phyloP scores from a whole-genome alignment of 2,329 filamentous ascomycete species.

The Leptographium wingfieldii region DNA sequence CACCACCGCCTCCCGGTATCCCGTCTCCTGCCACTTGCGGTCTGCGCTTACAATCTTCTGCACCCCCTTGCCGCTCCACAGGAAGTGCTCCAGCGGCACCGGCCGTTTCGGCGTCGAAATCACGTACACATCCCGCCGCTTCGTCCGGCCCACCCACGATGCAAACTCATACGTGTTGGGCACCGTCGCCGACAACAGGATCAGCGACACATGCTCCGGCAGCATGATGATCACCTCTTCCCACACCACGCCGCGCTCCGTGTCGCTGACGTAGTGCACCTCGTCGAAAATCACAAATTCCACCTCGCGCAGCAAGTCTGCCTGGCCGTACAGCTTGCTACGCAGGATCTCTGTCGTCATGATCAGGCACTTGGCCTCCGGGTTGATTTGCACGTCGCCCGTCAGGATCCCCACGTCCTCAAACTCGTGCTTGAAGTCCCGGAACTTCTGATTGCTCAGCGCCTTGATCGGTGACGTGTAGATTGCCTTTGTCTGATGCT shows the following conservation, averaged over 20 bases:
- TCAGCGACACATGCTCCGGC: slow-evolving; percentile 90
- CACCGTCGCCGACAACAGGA: slow-evolving; percentile 88
- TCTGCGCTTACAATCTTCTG: slow-evolving; percentile 90
- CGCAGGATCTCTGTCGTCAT: slow-evolving; percentile 98
- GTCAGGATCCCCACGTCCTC: slow-evolving; percentile 95
- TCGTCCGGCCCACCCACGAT: slow-evolving; percentile 94
- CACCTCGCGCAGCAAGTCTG: slow-evolving; percentile 90
- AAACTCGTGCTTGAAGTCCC: slow-evolving; percentile 81
- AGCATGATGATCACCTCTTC: slow-evolving; percentile 99
- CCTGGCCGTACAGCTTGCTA: slow-evolving; percentile 95
- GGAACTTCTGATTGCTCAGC: slow-evolving; percentile 95
- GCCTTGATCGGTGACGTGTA: slow-evolving; percentile 99
- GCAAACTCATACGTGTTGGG: slow-evolving; percentile 97
- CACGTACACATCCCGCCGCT: slow-evolving; percentile 98
- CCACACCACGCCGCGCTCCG: slow-evolving; percentile 94
- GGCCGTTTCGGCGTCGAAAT: slow-evolving; percentile 95
- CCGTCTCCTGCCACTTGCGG: slow-evolving; percentile 81
- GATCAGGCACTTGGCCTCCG: slow-evolving; percentile 93
- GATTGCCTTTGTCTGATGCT: slow-evolving; percentile 98
- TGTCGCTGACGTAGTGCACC: slow-evolving; percentile 96
- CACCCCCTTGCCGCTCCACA: slow-evolving; percentile 89
- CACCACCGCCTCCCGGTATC: slow-evolving; percentile 62
- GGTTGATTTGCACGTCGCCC: slow-evolving; percentile 94
- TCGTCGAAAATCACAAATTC: slow-evolving; percentile 99
- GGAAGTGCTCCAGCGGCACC: slow-evolving; percentile 86